A percentile compares a stretch with the other conserved stretches of the same genome.
Conservation (phyloP, 257 asterid species). For the Solanum etuberosum region DNA sequence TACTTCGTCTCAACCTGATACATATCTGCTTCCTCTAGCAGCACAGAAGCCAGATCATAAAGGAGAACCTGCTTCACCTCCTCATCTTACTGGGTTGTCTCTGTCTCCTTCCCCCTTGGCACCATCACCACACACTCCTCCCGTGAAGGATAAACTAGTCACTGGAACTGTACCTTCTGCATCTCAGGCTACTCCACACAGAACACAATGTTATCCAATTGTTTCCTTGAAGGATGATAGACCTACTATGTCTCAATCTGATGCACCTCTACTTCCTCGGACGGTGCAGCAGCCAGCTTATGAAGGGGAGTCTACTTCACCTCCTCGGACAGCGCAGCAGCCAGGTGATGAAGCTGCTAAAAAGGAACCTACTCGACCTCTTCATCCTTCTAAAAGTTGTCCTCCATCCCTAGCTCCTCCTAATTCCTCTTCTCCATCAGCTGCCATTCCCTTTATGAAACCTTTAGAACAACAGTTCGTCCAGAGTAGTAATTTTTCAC, state of each 20-base stretch:
- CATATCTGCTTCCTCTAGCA: background rate
- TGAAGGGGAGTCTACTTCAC: constrained; percentile 1
- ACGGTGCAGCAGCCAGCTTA: background rate
- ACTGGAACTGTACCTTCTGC: constrained; percentile 10
- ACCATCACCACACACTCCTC: constrained; percentile 20
- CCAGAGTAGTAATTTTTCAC: constrained; percentile 3
- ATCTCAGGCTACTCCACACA: constrained; percentile 5
- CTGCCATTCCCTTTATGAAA: background rate
- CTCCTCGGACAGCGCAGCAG: background rate
- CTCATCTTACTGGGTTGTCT: background rate
- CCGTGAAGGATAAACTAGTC: constrained; percentile 23
- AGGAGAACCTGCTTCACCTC: constrained; percentile 8
- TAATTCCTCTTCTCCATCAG: background rate
- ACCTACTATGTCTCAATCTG: background rate
- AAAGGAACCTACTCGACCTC: constrained; percentile 8
- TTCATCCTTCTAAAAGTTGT: background rate
- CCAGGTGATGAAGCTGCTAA: constrained; percentile 1
- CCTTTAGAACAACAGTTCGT: background rate
- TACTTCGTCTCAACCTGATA: background rate
- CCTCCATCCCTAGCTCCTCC: constrained; percentile 7
- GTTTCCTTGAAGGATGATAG: background rate
- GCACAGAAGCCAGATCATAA: background rate
- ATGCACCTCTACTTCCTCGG: background rate
- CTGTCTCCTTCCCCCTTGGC: constrained; percentile 2
- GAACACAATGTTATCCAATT: background rate